phyloP scores from a whole-genome alignment of 108 stramenopile species.

The Skeletonema grethae region DNA sequence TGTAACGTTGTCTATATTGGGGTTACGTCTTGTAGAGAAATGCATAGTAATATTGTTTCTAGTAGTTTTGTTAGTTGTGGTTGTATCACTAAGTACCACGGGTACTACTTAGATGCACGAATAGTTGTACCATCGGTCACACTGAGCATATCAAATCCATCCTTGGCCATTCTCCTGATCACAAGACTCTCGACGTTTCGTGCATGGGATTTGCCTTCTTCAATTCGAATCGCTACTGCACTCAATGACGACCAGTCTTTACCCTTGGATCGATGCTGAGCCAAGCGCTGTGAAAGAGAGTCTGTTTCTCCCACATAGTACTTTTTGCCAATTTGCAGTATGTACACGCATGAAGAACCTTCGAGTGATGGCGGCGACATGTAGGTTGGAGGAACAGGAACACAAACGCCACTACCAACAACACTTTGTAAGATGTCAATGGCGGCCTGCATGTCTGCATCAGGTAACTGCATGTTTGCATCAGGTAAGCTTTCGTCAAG shows the following conservation, averaged over 20 bases:
- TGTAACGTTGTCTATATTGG: too few species aligned
- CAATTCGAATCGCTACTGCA: constrained; percentile 58
- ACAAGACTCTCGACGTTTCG: constrained; percentile 69
- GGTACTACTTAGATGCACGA: constrained; percentile 4
- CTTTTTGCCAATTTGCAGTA: constrained; percentile 57
- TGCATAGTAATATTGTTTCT: not conserved
- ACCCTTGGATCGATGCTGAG: constrained; percentile 65
- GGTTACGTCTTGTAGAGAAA: not conserved
- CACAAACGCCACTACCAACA: constrained; percentile 11
- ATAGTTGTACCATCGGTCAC: constrained; percentile 62
- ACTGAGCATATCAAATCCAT: constrained; percentile 66
- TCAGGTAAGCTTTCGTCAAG: not conserved
- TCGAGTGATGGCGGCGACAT: constrained; percentile 72
- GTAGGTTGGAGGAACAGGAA: constrained; percentile 57
- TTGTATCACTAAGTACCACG: not conserved
- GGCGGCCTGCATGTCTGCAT: constrained; percentile 8
- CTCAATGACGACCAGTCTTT: constrained; percentile 41
- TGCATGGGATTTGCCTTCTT: constrained; percentile 67
- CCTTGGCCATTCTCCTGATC: constrained; percentile 64
- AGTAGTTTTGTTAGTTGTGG: not conserved
- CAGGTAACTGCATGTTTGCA: constrained; percentile 5
- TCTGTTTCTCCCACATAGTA: constrained; percentile 94
- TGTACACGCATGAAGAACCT: constrained; percentile 81
- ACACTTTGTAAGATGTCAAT: constrained; percentile 33
- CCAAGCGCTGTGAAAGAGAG: constrained; percentile 58